Evolutionary conservation across 495 filamentous ascomycete genomes (phyloP).

Genomic region (Xanthoparmelia taractica): DNA sequence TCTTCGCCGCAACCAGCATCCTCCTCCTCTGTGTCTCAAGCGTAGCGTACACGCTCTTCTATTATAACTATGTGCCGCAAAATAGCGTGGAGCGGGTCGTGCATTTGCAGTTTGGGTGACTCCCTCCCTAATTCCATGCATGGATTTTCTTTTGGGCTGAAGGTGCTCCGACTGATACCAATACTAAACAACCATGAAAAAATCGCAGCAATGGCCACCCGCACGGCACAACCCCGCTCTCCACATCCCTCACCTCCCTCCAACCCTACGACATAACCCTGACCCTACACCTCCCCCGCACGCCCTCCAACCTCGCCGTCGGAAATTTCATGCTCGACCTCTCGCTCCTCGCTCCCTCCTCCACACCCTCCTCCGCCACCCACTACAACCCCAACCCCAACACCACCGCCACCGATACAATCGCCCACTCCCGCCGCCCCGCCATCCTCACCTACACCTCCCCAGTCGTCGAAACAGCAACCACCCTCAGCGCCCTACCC

Average conservation of each 20-base stretch:
- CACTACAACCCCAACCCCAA: no score
- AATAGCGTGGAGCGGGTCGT: slow-evolving; percentile 56
- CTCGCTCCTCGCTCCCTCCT: slow-evolving; percentile 41
- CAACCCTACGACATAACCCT: slow-evolving; percentile 62
- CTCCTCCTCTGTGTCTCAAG: slow-evolving; percentile 56
- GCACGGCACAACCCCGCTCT: slow-evolving; percentile 38
- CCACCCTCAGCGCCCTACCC: slow-evolving; percentile 46
- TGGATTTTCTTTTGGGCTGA: no score
- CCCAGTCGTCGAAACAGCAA: slow-evolving; percentile 46
- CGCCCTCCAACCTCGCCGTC: slow-evolving; percentile 42
- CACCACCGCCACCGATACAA: slow-evolving; percentile 8
- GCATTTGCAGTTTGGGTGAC: slow-evolving; percentile 74
- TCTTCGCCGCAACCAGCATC: slow-evolving; percentile 52
- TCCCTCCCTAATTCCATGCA: no score
- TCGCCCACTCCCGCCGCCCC: slow-evolving; percentile 47
- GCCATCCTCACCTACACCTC: slow-evolving; percentile 62
- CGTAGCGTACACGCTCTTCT: slow-evolving; percentile 68
- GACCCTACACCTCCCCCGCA: slow-evolving; percentile 62
- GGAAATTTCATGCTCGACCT: slow-evolving; percentile 96
- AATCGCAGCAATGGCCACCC: slow-evolving; percentile 34
- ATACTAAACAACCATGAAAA: no score
- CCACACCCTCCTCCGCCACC: no score
- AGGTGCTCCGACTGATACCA: no score
- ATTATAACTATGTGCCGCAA: slow-evolving; percentile 73
- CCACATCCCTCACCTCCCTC: slow-evolving; percentile 36